Evolutionary conservation across 2,329 filamentous ascomycete species (phyloP).

Genomic region (Monilinia vaccinii-corymbosi): DNA sequence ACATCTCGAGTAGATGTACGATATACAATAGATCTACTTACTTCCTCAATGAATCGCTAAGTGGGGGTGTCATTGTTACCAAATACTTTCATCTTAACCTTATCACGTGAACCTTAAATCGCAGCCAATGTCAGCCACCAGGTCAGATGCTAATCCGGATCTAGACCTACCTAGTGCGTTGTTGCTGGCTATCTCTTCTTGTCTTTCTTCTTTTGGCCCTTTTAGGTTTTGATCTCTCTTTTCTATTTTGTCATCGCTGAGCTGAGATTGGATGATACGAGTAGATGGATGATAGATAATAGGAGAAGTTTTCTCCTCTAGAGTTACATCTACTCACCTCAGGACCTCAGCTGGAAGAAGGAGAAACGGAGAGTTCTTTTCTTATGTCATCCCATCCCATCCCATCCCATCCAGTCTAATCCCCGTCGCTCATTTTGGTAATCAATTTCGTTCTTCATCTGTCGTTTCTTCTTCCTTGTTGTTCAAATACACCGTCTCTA

Average conservation of each 20-base stretch:
- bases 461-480: neutral
- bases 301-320: too few relatives aligned
- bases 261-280: neutral
- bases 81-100: too few relatives aligned
- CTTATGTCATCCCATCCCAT: too few relatives aligned
- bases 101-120: too few relatives aligned
- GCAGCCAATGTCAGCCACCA: constrained; percentile 2
- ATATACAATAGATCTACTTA: too few relatives aligned
- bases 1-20: too few relatives aligned
- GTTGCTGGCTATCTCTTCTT: neutral
- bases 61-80: too few relatives aligned
- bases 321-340: neutral
- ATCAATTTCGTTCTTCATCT: neutral
- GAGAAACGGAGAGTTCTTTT: neutral
- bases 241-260: neutral
- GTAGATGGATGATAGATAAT: neutral
- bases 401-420: neutral
- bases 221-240: neutral
- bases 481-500: neutral
- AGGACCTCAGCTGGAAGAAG: neutral
- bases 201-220: neutral
- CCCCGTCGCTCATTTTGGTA: too few relatives aligned
- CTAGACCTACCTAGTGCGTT: too few relatives aligned
- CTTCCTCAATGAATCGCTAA: too few relatives aligned
- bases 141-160: too few relatives aligned